Conservation (phyloP, 2,329 filamentous ascomycete species). For the Fusarium nematophilum region DNA sequence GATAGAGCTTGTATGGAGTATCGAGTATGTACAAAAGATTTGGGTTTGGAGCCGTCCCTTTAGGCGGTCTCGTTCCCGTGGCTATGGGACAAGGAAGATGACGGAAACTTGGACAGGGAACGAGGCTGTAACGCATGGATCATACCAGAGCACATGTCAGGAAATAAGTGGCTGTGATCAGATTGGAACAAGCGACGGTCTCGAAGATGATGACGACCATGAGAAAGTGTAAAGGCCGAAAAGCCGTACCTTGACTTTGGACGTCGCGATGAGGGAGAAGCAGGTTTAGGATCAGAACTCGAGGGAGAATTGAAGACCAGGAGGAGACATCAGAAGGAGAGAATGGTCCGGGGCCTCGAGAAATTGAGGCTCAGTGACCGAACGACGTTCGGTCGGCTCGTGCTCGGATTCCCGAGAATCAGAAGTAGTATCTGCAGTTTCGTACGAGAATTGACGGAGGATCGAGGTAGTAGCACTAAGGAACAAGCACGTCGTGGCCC, state of each 20-base stretch:
- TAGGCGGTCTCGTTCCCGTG: constrained; percentile 18
- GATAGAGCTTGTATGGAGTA: neutral
- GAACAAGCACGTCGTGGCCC: constrained; percentile 10
- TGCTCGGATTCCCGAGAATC: constrained; percentile 33
- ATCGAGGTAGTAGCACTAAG: constrained; percentile 12
- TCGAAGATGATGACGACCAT: neutral
- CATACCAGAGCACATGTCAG: neutral
- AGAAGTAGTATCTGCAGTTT: no score
- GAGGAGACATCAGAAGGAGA: neutral
- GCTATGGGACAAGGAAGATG: constrained; percentile 1
- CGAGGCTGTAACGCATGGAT: neutral
- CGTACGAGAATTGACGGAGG: constrained; percentile 1
- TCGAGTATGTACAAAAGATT: constrained; percentile 2
- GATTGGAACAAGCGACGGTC: neutral
- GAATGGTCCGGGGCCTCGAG: constrained; percentile 2
- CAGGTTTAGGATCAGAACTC: no score
- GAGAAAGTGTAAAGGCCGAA: neutral
- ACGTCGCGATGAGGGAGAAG: neutral
- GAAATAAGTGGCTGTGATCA: constrained; percentile 2
- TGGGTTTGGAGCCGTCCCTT: neutral
- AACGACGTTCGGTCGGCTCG: constrained; percentile 26
- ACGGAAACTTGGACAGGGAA: neutral
- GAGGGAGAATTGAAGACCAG: neutral
- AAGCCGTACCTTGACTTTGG: neutral
- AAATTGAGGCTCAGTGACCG: constrained; percentile 9